Base-by-base conservation (phyloP, 805 yeast genomes). In the Barnettozyma sp. region DNA sequence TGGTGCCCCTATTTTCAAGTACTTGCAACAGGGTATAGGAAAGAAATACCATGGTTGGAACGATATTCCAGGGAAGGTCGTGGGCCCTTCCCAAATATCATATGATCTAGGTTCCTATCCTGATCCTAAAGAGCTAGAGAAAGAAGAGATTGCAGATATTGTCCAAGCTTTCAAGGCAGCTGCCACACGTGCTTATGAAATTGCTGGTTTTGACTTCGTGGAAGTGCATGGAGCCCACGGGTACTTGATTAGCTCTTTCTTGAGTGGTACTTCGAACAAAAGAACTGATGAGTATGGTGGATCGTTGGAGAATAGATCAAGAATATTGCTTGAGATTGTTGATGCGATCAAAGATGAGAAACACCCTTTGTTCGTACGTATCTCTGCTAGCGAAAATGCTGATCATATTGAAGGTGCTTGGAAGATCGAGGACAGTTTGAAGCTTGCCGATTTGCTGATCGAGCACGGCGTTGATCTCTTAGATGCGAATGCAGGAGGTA, bases 211-310 rank as follows among this genome's bases (percentile, higher is more conserved):
- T 40, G 83, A 78, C 52, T 72, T 72, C 33, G 63, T 78, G 31
- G 84, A 77, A 49, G 60, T 79, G 34, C 84, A 79, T 33, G 40
- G 36, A 28, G 82, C 82, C 12, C 76, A 77, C 52, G 84, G 85
- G 3, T 76, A 72, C 47, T 54, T 78, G 33, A 41, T 70, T 23
- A 60, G 65, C 47, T 63, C 67, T 46, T 76, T 79, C 45, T 46
- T 72, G 35, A 65, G 71, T 22, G 55, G 59, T 1, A 45, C 50
- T 28, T 55, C 53, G 8, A 70, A 80, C 55, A 52, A 60, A 39
- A 66, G 86, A 50, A 69, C 70, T 1, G 86, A 79, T 49, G 62
- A 68, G 43, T 79, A 76, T 44, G 85, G 84, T 30, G 83, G 83
- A 6, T 58, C 70, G 2, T 60, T 76, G 35, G 82, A 75, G 48